phyloP scores from a whole-genome alignment of 2,329 filamentous ascomycete genomes.

The Aspergillus fumigatus region DNA sequence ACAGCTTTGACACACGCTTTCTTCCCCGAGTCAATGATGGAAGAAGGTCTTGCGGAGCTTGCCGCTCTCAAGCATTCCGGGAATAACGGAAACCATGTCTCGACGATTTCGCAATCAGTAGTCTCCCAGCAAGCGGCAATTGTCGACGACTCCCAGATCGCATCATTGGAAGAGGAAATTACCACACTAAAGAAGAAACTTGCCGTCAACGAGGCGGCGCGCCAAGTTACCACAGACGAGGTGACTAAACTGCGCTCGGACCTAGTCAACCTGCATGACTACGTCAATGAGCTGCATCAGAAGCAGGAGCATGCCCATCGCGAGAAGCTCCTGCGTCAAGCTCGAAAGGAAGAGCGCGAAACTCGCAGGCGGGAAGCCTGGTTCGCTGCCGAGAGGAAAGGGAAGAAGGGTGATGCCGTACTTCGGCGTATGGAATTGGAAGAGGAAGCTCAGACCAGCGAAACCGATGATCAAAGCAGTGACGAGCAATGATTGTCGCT shows the following conservation, averaged over 20 bases:
- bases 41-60: conserved; percentile 40
- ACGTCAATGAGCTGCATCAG: conserved; percentile 36
- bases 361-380: conserved; percentile 40
- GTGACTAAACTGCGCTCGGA: conserved; percentile 34
- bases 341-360: conserved; percentile 38
- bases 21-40: conserved; percentile 35
- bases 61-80: conserved; percentile 24
- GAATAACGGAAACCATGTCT: conserved; percentile 15
- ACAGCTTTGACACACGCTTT: conserved; percentile 36
- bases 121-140: conserved; percentile 14
- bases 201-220: conserved; percentile 32
- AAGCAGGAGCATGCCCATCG: conserved; percentile 33
- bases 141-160: conserved; percentile 23
- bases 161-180: conserved; percentile 38
- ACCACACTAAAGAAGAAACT: conserved; percentile 35
- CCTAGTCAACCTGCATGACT: conserved; percentile 32
- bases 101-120: conserved; percentile 7
- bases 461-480: conserved; percentile 33
- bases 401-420: conserved; percentile 37
- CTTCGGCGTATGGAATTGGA: conserved; percentile 37
- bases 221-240: conserved; percentile 32
- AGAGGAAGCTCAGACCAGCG: conserved; percentile 30
- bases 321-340: conserved; percentile 30
- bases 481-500: conserved; percentile 17
- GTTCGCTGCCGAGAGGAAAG: conserved; percentile 43